Percentiles rank a stretch among this genome's conserved stretches.
phyloP scores from a whole-genome alignment of 345 rosid species.

The Eucalyptus urophylla region DNA sequence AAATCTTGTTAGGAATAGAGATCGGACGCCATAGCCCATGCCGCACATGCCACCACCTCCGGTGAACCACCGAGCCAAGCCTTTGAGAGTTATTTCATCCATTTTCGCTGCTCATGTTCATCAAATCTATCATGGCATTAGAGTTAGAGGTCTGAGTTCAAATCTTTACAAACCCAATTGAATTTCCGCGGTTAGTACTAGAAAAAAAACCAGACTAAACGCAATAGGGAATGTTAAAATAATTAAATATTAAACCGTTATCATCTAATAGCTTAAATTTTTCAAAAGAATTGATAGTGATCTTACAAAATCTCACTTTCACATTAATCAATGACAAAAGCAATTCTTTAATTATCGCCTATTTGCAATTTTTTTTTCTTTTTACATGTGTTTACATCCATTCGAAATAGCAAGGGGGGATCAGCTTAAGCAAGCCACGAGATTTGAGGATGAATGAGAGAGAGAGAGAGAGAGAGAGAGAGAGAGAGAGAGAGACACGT shows the following conservation, averaged over 20 bases:
- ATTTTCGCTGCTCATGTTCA: rapidly evolving
- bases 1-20: too few species aligned
- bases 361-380: background rate
- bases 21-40: too few species aligned
- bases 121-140: rapidly evolving
- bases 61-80: too few species aligned
- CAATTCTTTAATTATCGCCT: background rate
- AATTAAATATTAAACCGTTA: rapidly evolving
- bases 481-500: background rate
- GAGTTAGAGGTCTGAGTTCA: rapidly evolving
- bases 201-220: too few species aligned
- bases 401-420: background rate
- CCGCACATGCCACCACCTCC: too few species aligned
- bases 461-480: too few species aligned
- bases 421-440: background rate
- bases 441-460: background rate
- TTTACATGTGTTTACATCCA: background rate
- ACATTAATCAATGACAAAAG: background rate
- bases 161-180: rapidly evolving
- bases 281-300: rapidly evolving
- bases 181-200: rapidly evolving
- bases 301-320: background rate
- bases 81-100: too few species aligned
- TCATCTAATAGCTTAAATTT: rapidly evolving
- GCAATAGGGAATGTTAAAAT: rapidly evolving